Percentiles rank a stretch among this genome's conserved stretches.
Conservation (phyloP, 2,329 filamentous ascomycete genomes). For the Aspergillus tamarii region DNA sequence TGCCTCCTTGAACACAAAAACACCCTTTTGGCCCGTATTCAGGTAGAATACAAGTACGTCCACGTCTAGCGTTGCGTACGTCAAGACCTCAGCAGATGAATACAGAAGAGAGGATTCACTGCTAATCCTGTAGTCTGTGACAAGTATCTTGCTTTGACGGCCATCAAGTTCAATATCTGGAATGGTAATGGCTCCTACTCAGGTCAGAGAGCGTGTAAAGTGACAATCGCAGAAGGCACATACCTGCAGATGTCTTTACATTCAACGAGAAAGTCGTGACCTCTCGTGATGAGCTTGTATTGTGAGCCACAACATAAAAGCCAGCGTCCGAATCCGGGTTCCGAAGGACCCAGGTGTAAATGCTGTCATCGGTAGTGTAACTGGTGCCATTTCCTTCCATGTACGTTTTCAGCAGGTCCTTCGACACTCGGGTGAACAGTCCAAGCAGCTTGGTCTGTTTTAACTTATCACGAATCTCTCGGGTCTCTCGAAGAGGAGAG, state of each 20-base stretch:
- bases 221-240: constrained; percentile 33
- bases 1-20: constrained; percentile 53
- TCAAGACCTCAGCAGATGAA: constrained; percentile 55
- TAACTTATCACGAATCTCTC: constrained; percentile 57
- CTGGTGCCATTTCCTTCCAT: constrained; percentile 61
- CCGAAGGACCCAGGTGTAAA: constrained; percentile 57
- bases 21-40: constrained; percentile 52
- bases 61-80: constrained; percentile 46
- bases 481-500: constrained; percentile 58
- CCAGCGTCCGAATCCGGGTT: constrained; percentile 55
- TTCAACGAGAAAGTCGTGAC: constrained; percentile 52
- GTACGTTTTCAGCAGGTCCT: constrained; percentile 54
- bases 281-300: constrained; percentile 47
- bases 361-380: constrained; percentile 44
- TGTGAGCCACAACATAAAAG: constrained; percentile 57
- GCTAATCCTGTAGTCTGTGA: constrained; percentile 57
- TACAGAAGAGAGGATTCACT: constrained; percentile 51
- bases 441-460: constrained; percentile 59
- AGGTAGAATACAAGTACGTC: constrained; percentile 56
- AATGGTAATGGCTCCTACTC: constrained; percentile 27
- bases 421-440: constrained; percentile 57
- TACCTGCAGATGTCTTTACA: constrained; percentile 52
- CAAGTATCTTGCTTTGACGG: constrained; percentile 58
- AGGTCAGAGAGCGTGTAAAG: neutral
- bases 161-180: constrained; percentile 55